A percentile compares a stretch with the other conserved stretches of the same genome.
Evolutionary conservation across 257 asterid species (phyloP).

Genomic region (Solanum lycopersicoides): DNA sequence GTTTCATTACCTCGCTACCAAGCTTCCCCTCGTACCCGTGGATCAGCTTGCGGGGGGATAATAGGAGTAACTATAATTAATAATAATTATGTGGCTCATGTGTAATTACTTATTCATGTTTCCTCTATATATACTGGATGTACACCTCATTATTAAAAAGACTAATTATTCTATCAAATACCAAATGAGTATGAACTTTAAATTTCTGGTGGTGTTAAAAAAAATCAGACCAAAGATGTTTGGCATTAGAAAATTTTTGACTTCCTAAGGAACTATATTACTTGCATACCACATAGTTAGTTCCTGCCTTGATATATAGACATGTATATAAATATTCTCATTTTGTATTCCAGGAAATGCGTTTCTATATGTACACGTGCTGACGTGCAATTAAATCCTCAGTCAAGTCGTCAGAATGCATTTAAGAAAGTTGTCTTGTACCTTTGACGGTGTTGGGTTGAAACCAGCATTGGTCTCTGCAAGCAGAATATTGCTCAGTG

Average conservation of each 20-base stretch:
- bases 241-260: not conserved
- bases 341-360: not conserved
- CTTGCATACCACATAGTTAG: not conserved
- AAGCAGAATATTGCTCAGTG: slow-evolving; percentile 4
- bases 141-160: no score
- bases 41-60: no score
- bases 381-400: not conserved
- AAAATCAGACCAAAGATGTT: not conserved
- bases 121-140: not conserved
- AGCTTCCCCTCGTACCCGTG: no score
- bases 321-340: not conserved
- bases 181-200: not conserved
- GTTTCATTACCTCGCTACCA: no score
- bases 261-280: not conserved
- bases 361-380: not conserved
- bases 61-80: no score
- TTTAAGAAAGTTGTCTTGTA: slow-evolving; percentile 2
- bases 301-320: not conserved
- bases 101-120: no score
- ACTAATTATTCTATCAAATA: not conserved
- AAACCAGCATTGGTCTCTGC: slow-evolving; percentile 80
- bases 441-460: slow-evolving; percentile 71
- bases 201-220: not conserved
- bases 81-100: no score
- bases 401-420: not conserved